Evolutionary conservation across 2,329 filamentous ascomycete species (phyloP).

Genomic region (Ceratocystis lukuohia): DNA sequence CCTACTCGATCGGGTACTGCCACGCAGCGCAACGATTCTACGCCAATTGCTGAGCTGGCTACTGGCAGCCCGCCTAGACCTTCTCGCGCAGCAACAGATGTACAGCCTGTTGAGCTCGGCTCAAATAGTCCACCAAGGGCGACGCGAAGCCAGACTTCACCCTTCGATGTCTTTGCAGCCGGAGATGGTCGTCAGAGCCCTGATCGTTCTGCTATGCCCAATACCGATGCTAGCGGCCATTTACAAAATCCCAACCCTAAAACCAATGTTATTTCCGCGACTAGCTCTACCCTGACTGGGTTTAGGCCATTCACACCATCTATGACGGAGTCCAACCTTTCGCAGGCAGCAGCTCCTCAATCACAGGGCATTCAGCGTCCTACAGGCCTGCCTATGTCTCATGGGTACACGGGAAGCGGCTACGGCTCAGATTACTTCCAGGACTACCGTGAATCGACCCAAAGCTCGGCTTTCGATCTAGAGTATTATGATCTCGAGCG

Average conservation of each 20-base stretch:
- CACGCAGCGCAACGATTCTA: background rate
- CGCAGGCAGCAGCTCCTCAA: slow-evolving; percentile 19
- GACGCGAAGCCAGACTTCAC: slow-evolving; percentile 18
- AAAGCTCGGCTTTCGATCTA: slow-evolving; percentile 16
- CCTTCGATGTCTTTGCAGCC: slow-evolving; percentile 25
- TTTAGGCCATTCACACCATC: slow-evolving; percentile 18
- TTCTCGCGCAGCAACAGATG: background rate
- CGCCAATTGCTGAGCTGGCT: background rate
- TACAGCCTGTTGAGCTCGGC: slow-evolving; percentile 12
- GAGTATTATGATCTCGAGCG: slow-evolving; percentile 16
- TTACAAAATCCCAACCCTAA: background rate
- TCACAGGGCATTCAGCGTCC: background rate
- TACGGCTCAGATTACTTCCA: slow-evolving; percentile 22
- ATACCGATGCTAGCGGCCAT: background rate
- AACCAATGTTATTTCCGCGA: background rate
- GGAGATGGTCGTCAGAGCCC: slow-evolving; percentile 27
- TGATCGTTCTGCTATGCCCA: slow-evolving; percentile 23
- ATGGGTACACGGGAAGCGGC: slow-evolving; percentile 22
- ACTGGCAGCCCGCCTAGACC: background rate
- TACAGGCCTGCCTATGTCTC: slow-evolving; percentile 25
- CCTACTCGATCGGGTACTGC: slow-evolving; percentile 22
- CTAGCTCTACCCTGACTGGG: slow-evolving; percentile 3
- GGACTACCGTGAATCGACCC: slow-evolving; percentile 15
- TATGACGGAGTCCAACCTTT: slow-evolving; percentile 4
- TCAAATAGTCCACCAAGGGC: slow-evolving; percentile 9